Evolutionary conservation across 495 filamentous ascomycete species (phyloP), one percentile per base, ranked within the genome.

Genomic region (Aspergillus olivimuriae): DNA sequence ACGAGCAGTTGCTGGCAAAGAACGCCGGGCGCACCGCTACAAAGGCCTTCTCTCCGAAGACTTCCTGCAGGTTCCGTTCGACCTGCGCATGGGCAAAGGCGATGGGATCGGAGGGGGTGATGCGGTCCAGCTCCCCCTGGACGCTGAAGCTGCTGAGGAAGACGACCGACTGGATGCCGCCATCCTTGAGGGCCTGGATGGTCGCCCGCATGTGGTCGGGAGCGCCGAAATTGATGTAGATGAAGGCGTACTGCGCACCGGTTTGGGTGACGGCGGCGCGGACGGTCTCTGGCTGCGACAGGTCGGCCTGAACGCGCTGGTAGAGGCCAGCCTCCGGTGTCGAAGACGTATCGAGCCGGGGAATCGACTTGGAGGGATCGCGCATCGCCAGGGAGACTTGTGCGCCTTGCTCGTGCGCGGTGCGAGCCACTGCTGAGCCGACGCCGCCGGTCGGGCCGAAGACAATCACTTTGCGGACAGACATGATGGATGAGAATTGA

Each of bases 351-450:
- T 17, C 39, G 0, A 63, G 21, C 8, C 46, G 35, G 15, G 57
- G 54, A 32, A 50, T 48, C 16, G 39, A 33, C 22, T 45, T 62
- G 37, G 50, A 35, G 30, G 18, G 42, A 44, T 50, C 51, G 42
- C 44, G 61, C 56, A 56, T 53, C 43, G 49, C 46, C 9, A 54
- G 60, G 43, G 23, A 41, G 16, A 53, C 58, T 8, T 36, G 56
- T 23, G 49, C 49, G 1, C 57, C 59, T 4, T 41, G 45, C 4
- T 44, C 10, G 54, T 74, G 41, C 61, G 76, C 60, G 57, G 64
- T 28, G 63, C 65, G 50, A 57, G 72, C 48, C 60, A 69, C 36
- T 55, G 63, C 41, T 57, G 65, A 62, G 30, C 42, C 59, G n/a
- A 62, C 52, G 17, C 26, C 41, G 9, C 56, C 56, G 9, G 59